phyloP scores from a whole-genome alignment of 2,329 filamentous ascomycete genomes.

The Colletotrichum musae region DNA sequence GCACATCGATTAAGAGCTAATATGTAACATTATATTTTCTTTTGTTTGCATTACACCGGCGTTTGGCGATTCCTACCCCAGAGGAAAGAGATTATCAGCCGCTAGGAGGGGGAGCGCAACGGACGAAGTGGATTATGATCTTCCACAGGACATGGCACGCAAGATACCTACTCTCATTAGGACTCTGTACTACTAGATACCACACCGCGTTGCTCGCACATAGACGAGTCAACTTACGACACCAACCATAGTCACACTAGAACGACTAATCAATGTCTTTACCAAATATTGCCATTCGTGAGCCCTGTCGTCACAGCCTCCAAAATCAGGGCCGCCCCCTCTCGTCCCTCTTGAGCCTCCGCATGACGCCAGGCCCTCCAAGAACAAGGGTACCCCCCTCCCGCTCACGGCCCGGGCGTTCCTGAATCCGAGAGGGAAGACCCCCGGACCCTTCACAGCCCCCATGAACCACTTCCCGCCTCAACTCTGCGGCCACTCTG shows the following conservation, averaged over 20 bases:
- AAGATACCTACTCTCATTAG: conserved; percentile 32
- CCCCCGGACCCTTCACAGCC: conserved; percentile 5
- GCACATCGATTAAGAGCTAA: conserved; percentile 22
- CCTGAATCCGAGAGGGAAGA: not conserved
- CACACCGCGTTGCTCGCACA: conserved; percentile 23
- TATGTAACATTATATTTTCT: conserved; percentile 31
- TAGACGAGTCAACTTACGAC: conserved; percentile 19
- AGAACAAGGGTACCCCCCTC: conserved; percentile 11
- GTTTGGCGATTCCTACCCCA: not conserved
- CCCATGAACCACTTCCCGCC: conserved; percentile 13
- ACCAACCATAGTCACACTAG: conserved; percentile 14
- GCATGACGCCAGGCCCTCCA: conserved; percentile 14
- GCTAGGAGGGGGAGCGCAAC: not conserved
- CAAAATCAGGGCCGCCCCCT: not conserved
- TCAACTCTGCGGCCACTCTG: not conserved
- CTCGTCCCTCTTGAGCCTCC: not conserved
- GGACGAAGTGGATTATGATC: conserved; percentile 27
- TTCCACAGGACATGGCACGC: conserved; percentile 16
- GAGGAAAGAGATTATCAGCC: not conserved
- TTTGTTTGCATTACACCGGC: conserved; percentile 22
- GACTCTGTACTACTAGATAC: conserved; percentile 35
- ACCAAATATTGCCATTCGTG: not conserved
- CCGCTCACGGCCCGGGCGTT: conserved; percentile 7
- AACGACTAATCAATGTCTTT: not conserved
- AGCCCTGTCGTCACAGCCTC: not conserved